Conservation (phyloP, 2,329 filamentous ascomycete species). For the Westerdykella ornata region DNA sequence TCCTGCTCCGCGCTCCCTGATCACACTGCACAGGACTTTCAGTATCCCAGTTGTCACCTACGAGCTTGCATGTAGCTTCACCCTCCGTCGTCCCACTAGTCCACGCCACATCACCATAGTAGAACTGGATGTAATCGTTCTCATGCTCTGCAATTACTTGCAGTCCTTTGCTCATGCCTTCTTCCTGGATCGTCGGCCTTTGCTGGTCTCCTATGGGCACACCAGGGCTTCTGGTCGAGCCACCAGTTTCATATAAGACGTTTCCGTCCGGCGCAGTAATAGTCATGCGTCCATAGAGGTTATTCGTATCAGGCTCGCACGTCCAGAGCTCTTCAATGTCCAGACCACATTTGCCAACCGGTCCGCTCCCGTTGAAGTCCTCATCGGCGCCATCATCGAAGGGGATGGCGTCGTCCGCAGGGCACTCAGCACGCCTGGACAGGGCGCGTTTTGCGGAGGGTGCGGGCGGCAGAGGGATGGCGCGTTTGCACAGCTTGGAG, state of each 20-base stretch:
- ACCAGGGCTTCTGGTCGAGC: background rate
- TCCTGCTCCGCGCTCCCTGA: background rate
- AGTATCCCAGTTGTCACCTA: background rate
- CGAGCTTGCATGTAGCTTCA: background rate
- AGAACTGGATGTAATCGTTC: background rate
- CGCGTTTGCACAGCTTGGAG: background rate
- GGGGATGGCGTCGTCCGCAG: background rate
- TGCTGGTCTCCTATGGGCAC: background rate
- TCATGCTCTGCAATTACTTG: background rate
- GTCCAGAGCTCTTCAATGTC: background rate
- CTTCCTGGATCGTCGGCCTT: background rate
- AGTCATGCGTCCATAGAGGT: background rate
- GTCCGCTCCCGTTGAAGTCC: background rate
- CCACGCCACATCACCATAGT: background rate
- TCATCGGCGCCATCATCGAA: background rate
- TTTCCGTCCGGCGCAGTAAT: background rate
- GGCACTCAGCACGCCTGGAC: background rate
- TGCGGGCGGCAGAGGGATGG: slow-evolving; percentile 1
- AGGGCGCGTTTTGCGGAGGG: background rate
- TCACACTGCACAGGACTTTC: background rate
- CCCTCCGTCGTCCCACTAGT: background rate
- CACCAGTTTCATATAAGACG: background rate
- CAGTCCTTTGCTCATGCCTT: background rate
- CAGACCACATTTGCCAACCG: background rate
- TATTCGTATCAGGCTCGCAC: background rate